Percentiles rank a stretch among this genome's conserved stretches.
These are phyloP conservation scores for Posidonia oceanica DNA, from an alignment of 116 monocot species.

Conservation along the genomic window DNA sequence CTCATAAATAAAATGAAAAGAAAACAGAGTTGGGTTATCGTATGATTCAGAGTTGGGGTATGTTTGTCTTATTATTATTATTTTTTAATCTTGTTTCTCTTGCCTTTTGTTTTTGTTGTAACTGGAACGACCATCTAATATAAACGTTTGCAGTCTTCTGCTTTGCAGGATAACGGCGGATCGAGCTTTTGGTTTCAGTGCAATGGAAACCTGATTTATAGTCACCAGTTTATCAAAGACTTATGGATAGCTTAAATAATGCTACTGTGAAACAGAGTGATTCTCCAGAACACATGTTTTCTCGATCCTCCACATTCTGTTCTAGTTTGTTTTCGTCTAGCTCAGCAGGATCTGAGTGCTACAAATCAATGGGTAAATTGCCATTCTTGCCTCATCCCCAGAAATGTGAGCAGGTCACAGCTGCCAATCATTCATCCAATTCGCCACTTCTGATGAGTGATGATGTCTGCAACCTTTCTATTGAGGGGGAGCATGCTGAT, in stretches of 20 bases:
- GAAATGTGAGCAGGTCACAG: slow-evolving; percentile 33
- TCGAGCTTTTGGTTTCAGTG: too few species aligned
- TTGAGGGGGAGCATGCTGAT: slow-evolving; percentile 25
- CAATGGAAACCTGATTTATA: too few species aligned
- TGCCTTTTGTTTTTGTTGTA: too few species aligned
- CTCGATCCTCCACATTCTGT: slow-evolving; percentile 60
- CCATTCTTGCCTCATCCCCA: slow-evolving; percentile 65
- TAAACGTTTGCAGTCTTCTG: too few species aligned
- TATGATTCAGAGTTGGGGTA: too few species aligned
- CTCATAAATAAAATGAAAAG: too few species aligned
- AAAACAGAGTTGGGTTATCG: too few species aligned
- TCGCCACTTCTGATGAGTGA: slow-evolving; percentile 15
- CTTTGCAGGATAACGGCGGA: too few species aligned
- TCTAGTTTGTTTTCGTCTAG: slow-evolving; percentile 49
- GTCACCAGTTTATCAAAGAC: too few species aligned
- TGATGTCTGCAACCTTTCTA: slow-evolving; percentile 13
- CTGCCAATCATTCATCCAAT: slow-evolving; percentile 22
- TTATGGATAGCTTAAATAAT: slow-evolving; percentile 1
- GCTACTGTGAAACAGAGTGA: slow-evolving; percentile 7
- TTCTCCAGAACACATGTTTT: slow-evolving; percentile 29
- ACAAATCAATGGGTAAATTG: slow-evolving; percentile 21
- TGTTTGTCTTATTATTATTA: too few species aligned
- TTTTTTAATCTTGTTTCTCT: too few species aligned
- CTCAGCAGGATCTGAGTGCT: slow-evolving; percentile 28
- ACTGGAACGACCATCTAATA: too few species aligned